Percentiles rank a stretch among this genome's conserved stretches.
Conservation (phyloP, 2,329 filamentous ascomycete genomes). For the Xylaria sp. region DNA sequence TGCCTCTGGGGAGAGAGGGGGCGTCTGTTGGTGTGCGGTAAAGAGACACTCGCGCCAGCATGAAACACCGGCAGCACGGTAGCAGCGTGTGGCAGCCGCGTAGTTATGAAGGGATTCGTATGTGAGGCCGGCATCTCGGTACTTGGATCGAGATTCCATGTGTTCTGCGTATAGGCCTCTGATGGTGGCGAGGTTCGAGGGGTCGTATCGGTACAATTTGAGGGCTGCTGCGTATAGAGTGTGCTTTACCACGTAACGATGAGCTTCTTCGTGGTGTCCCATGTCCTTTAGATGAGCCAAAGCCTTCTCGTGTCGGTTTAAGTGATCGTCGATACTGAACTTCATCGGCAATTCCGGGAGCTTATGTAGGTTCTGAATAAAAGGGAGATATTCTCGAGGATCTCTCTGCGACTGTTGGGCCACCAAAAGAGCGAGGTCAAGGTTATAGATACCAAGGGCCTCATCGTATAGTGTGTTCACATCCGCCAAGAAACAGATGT, state of each 20-base stretch:
- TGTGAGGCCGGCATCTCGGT: constrained; percentile 81
- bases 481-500: constrained; percentile 96
- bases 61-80: constrained; percentile 67
- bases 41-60: constrained; percentile 90
- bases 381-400: constrained; percentile 90
- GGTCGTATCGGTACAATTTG: constrained; percentile 77
- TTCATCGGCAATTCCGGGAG: constrained; percentile 64
- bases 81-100: constrained; percentile 70
- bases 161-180: constrained; percentile 75
- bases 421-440: constrained; percentile 82
- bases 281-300: constrained; percentile 69
- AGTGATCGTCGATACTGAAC: constrained; percentile 84
- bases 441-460: constrained; percentile 82
- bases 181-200: constrained; percentile 58
- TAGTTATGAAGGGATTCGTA: constrained; percentile 82
- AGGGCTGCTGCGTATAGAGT: constrained; percentile 72
- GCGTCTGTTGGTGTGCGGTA: constrained; percentile 61
- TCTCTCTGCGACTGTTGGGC: constrained; percentile 96
- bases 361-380: constrained; percentile 79
- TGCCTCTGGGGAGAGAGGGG: constrained; percentile 55
- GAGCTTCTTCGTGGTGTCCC: constrained; percentile 70
- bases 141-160: constrained; percentile 68
- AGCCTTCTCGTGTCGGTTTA: constrained; percentile 71
- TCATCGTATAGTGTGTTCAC: constrained; percentile 88
- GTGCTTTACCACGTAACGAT: constrained; percentile 73